Base-by-base conservation (phyloP, 345 rosid species). In the Rhizophora mangle region DNA sequence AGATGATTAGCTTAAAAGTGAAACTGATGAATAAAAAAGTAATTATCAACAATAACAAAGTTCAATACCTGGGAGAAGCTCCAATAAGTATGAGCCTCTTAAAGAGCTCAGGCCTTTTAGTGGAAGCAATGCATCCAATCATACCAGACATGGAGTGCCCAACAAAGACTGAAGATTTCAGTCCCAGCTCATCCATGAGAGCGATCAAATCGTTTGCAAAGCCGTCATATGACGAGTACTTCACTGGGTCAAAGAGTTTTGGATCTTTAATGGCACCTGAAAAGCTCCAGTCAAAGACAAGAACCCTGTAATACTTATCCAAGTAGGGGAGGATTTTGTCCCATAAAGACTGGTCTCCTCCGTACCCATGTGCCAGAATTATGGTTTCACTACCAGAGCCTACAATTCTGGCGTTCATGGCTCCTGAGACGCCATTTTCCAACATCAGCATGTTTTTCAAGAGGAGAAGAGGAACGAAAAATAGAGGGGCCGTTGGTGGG, bases 61-160 rank as follows among this genome's bases (percentile, higher is more conserved):
- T 24, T 19, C 31, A 6, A 39, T 82, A 87, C 98, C 90, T 87
- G 11, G 98, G 98, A 76, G 98, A 88, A 74, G 93, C 80, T 36
- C 69, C 86, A 57, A 92, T 8, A 58, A 85, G 90, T 10, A 92
- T 16, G 70, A 90, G 85, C 10, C 68, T 73, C 73, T 81, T 61
- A 67, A 90, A 90, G 60, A 90, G 88, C 21, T 88, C 80, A 10
- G 93, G 96, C 62, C 88, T 80, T 76, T 85, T 87, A 62, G 85
- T 62, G 70, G 96, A 87, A 76, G 98, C 93, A 77, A 87, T 79
- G 84, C 95, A 88, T 16, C 93, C 93, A 53, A 90, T 87, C 86
- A 93, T 85, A 56, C 87, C 93, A 37, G 95, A 85, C 89, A 93
- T 87, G 76, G 96, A 93, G 72, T 93, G 96, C 31, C 96, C 98